These are phyloP conservation scores for Gypsophila paniculata DNA, from an alignment of 179 eudicot genomes.

Conservation along the genomic window DNA sequence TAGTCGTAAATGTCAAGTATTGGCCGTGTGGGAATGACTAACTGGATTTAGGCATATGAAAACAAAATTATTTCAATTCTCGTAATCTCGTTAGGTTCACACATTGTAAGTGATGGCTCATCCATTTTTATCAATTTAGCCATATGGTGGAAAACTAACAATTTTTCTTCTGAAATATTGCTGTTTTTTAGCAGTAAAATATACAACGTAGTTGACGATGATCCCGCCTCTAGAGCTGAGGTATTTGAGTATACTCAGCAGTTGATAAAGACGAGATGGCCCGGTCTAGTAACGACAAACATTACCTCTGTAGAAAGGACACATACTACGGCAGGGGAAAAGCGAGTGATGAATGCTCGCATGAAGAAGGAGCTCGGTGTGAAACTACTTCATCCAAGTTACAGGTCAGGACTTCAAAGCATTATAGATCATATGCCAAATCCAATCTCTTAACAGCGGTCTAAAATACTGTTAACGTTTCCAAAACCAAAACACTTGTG, in stretches of 20 bases:
- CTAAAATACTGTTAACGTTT: background rate
- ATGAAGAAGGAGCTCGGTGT: conserved; percentile 65
- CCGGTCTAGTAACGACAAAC: conserved; percentile 29
- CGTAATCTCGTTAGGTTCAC: too few species aligned
- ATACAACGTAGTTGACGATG: conserved; percentile 80
- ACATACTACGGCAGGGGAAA: conserved; percentile 35
- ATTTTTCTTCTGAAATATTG: background rate
- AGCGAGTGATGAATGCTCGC: conserved; percentile 67
- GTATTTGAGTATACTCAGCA: conserved; percentile 57
- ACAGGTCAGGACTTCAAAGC: conserved; percentile 63
- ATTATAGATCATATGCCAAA: conserved; percentile 45
- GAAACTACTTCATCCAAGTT: conserved; percentile 53
- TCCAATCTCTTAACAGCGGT: conserved; percentile 15
- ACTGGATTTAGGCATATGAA: background rate
- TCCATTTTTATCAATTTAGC: background rate
- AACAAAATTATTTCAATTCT: too few species aligned
- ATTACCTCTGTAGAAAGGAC: conserved; percentile 5
- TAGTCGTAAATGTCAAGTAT: background rate
- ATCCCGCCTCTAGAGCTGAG: conserved; percentile 66
- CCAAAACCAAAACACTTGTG: background rate
- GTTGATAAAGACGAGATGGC: conserved; percentile 57
- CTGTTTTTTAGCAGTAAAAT: conserved; percentile 34
- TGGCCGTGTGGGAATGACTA: background rate
- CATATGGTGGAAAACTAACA: background rate
- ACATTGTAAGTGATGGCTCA: background rate